phyloP scores from a whole-genome alignment of 257 asterid species.

The Fraxinus quadrangulata region DNA sequence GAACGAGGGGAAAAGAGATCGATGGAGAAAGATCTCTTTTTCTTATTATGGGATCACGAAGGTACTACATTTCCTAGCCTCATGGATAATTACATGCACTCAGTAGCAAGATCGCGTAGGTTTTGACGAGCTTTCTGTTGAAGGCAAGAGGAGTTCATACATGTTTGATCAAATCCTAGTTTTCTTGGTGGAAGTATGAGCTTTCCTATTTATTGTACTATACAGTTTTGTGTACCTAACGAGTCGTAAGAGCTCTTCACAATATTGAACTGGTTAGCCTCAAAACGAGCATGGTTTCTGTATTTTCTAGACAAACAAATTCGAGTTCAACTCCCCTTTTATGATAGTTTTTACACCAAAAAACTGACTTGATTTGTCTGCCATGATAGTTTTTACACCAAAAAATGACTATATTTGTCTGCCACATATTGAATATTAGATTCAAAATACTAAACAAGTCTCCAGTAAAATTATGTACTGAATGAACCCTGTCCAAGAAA shows the following conservation, averaged over 20 bases:
- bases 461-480: constrained; percentile 24
- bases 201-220: background rate
- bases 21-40: background rate
- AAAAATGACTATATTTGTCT: constrained; percentile 53
- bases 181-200: background rate
- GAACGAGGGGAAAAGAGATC: constrained; percentile 34
- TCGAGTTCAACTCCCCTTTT: constrained; percentile 22
- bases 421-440: constrained; percentile 78
- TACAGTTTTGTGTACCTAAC: constrained; percentile 34
- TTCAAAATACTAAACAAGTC: constrained; percentile 36
- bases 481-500: constrained; percentile 35
- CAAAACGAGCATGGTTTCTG: background rate
- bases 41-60: constrained; percentile 39
- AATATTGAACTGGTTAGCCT: background rate
- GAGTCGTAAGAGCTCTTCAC: constrained; percentile 25
- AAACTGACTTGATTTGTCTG: constrained; percentile 58
- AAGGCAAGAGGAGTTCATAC: constrained; percentile 19
- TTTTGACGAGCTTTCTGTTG: background rate
- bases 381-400: constrained; percentile 46
- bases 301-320: constrained; percentile 37
- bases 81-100: too few species aligned
- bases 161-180: background rate
- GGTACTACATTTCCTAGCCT: background rate
- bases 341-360: constrained; percentile 29
- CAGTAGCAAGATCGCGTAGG: too few species aligned